These are phyloP conservation scores for Cicer pinnatifidum DNA, from an alignment of 306 rosid genomes.

Conservation along the genomic window DNA sequence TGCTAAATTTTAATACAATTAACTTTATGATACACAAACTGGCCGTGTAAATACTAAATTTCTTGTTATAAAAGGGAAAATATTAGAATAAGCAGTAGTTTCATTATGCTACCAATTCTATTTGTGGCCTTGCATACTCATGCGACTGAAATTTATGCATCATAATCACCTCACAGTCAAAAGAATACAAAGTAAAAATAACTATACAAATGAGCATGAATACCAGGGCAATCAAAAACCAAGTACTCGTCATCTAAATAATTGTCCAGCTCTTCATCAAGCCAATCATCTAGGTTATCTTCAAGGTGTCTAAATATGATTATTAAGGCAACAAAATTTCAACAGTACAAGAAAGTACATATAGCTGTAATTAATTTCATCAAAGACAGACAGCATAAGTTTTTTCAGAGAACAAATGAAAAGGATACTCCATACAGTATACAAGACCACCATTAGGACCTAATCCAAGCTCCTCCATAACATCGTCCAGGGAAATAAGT, in stretches of 20 bases:
- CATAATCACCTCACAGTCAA: slow-evolving; percentile 16
- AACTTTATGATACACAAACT: not conserved
- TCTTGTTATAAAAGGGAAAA: not conserved
- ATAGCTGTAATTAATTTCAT: not conserved
- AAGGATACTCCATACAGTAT: slow-evolving; percentile 99
- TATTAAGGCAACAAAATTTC: slow-evolving; percentile 55
- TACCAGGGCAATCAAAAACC: slow-evolving; percentile 97
- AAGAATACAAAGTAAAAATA: not conserved
- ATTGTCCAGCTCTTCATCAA: slow-evolving; percentile 76
- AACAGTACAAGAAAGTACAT: slow-evolving; percentile 6
- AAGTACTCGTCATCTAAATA: slow-evolving; percentile 89
- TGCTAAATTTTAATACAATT: not conserved
- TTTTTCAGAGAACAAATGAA: not conserved
- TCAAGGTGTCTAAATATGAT: slow-evolving; percentile 74
- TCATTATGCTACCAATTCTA: not conserved
- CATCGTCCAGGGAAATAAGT: slow-evolving; percentile 90
- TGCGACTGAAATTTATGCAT: slow-evolving; percentile 3
- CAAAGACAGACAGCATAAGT: not conserved
- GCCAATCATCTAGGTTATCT: slow-evolving; percentile 86
- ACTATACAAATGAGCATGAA: slow-evolving; percentile 23
- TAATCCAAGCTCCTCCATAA: slow-evolving; percentile 93
- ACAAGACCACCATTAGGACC: slow-evolving; percentile 97
- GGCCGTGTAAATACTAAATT: slow-evolving; percentile 7
- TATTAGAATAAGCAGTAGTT: not conserved
- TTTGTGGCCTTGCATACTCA: slow-evolving; percentile 16